Evolutionary conservation across 768 basidiomycete species (phyloP).

Genomic region (Suillus placidus): DNA sequence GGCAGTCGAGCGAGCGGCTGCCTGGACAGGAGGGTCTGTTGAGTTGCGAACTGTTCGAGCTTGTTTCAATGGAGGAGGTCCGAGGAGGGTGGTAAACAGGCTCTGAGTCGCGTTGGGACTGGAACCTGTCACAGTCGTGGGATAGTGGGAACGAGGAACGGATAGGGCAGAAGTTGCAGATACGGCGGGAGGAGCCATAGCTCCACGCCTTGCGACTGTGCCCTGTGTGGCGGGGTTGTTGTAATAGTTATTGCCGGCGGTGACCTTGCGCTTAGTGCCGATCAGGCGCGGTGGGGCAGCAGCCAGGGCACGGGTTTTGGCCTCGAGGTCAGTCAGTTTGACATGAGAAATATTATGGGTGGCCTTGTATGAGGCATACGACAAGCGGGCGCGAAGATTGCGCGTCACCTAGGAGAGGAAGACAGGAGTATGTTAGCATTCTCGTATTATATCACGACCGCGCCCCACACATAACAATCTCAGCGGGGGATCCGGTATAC

Average conservation of each 20-base stretch:
- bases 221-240: constrained; percentile 55
- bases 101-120: constrained; percentile 53
- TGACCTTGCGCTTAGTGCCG: constrained; percentile 60
- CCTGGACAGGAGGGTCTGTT: constrained; percentile 63
- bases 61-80: constrained; percentile 74
- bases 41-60: constrained; percentile 81
- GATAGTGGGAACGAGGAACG: constrained; percentile 46
- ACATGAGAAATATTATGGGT: constrained; percentile 69
- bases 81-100: constrained; percentile 74
- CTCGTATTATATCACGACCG: constrained; percentile 10
- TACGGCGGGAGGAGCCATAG: constrained; percentile 47
- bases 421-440: constrained; percentile 33
- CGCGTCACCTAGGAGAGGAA: constrained; percentile 66
- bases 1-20: constrained; percentile 41
- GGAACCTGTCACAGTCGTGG: constrained; percentile 38
- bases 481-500: constrained; percentile 16
- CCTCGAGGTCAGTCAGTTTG: constrained; percentile 72
- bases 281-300: constrained; percentile 53
- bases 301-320: constrained; percentile 49
- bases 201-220: constrained; percentile 39
- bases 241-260: constrained; percentile 46
- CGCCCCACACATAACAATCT: constrained; percentile 15
- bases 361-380: constrained; percentile 86
- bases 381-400: constrained; percentile 75
- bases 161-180: constrained; percentile 29